Percentiles rank a stretch among this genome's conserved stretches.
phyloP scores from a whole-genome alignment of 495 filamentous ascomycete species.

The Xylaria flabelliformis region DNA sequence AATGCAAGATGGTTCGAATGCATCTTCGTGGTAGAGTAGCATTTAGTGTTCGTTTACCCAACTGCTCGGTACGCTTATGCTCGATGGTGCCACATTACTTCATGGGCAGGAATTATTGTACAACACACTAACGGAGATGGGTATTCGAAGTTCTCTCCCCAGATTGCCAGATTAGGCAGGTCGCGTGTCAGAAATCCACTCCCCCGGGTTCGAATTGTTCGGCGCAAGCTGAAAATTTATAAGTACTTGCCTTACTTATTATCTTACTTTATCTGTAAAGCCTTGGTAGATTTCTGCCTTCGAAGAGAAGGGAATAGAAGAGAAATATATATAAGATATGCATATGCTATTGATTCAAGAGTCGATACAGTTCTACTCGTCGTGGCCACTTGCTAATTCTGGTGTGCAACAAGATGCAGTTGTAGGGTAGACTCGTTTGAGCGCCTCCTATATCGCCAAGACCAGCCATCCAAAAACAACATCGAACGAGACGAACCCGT shows the following conservation, averaged over 20 bases:
- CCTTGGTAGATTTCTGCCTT: background rate
- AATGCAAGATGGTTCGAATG: background rate
- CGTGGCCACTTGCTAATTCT: background rate
- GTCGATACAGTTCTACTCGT: background rate
- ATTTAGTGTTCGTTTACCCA: conserved; percentile 1
- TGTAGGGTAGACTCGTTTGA: background rate
- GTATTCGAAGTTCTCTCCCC: background rate
- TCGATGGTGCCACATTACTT: conserved; percentile 10
- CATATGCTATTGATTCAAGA: background rate
- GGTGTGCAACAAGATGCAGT: background rate
- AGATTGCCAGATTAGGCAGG: conserved; percentile 10
- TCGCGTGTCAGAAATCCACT: background rate
- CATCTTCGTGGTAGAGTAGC: conserved; percentile 2
- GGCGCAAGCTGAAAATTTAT: background rate
- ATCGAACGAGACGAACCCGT: background rate
- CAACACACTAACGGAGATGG: background rate
- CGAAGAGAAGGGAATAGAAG: too few relatives aligned
- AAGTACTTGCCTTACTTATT: background rate
- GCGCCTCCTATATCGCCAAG: conserved; percentile 1
- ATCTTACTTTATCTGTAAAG: background rate
- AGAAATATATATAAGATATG: background rate
- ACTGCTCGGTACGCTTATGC: conserved; percentile 17
- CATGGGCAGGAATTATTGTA: background rate
- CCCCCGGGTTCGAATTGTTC: conserved; percentile 2
- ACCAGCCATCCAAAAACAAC: background rate